These are phyloP conservation scores for Dalechampia spathulata DNA, from an alignment of 441 rosid species.

Conservation along the genomic window DNA sequence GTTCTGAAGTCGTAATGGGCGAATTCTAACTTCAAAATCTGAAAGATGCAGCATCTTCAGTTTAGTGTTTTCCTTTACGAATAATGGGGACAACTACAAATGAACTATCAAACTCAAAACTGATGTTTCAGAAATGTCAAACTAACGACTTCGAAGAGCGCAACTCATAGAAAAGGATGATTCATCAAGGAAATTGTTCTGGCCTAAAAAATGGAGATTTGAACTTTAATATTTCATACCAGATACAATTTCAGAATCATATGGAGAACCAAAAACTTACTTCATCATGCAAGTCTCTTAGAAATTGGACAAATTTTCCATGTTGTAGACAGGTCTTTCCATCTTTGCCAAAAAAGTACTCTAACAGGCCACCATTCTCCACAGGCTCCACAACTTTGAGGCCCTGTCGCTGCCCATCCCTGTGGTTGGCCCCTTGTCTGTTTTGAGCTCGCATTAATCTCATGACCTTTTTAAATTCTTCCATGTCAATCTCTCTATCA, in stretches of 20 bases:
- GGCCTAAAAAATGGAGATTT: too few relatives aligned
- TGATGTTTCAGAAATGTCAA: too few relatives aligned
- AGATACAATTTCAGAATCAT: not conserved
- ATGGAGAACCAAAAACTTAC: conserved; percentile 37
- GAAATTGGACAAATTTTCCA: conserved; percentile 61
- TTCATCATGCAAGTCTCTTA: conserved; percentile 63
- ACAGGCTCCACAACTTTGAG: conserved; percentile 54
- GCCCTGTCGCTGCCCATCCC: conserved; percentile 58
- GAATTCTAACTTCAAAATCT: conserved; percentile 79
- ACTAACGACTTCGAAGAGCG: too few relatives aligned
- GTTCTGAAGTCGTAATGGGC: conserved; percentile 68
- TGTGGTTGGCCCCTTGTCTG: conserved; percentile 57
- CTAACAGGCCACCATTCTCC: conserved; percentile 72
- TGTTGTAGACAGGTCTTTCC: conserved; percentile 52
- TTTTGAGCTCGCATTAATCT: conserved; percentile 74
- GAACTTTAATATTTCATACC: not conserved
- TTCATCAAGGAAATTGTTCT: too few relatives aligned
- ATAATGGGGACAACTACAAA: too few relatives aligned
- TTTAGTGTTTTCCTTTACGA: not conserved
- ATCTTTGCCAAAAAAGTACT: conserved; percentile 77
- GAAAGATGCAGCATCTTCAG: conserved; percentile 13
- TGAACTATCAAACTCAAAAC: too few relatives aligned
- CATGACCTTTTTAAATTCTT: conserved; percentile 90
- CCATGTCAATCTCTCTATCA: conserved; percentile 66
- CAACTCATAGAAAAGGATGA: too few relatives aligned